Conservation (phyloP, 192 early-diverging fungal species). For the Backusella tarrabulga region DNA sequence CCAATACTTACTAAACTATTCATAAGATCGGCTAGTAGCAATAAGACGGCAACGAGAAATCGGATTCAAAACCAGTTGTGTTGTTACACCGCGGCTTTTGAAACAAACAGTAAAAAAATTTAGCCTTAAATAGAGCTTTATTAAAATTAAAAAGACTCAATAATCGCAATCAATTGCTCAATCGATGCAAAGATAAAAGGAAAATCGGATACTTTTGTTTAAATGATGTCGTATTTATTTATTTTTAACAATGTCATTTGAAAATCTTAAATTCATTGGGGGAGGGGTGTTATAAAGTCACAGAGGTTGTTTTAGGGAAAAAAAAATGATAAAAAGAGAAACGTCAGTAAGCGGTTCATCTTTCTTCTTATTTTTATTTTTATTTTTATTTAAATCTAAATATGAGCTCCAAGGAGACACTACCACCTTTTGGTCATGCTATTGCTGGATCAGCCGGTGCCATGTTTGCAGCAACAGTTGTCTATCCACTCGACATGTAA, state of each 20-base stretch:
- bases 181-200: background rate
- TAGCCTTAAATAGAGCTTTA: too few species aligned
- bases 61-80: too few species aligned
- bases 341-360: background rate
- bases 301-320: background rate
- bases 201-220: background rate
- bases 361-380: background rate
- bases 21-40: too few species aligned
- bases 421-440: constrained; percentile 90
- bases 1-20: too few species aligned
- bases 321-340: background rate
- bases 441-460: constrained; percentile 89
- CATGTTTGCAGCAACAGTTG: constrained; percentile 84
- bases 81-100: too few species aligned
- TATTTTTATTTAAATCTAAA: background rate
- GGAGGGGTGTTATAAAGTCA: background rate
- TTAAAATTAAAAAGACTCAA: too few species aligned
- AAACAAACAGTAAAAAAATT: too few species aligned
- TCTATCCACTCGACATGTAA: constrained; percentile 97
- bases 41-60: too few species aligned
- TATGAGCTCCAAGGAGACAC: constrained; percentile 23
- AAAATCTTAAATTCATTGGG: background rate
- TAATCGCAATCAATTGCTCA: background rate
- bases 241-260: background rate
- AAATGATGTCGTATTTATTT: background rate